Conservation (phyloP, 2,329 filamentous ascomycete genomes). For the Metarhizium anisopliae region DNA sequence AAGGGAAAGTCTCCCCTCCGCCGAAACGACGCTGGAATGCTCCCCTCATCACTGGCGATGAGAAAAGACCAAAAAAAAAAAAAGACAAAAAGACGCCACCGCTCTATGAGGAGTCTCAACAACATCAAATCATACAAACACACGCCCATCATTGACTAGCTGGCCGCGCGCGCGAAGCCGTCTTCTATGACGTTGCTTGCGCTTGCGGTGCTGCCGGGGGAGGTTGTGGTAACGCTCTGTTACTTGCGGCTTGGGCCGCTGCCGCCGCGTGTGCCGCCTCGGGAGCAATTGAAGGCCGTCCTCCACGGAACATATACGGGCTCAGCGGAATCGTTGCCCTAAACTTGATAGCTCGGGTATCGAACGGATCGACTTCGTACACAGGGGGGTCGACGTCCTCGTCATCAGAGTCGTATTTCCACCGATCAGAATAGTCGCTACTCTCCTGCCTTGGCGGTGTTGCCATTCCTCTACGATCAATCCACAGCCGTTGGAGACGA, state of each 20-base stretch:
- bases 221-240: conserved; percentile 8
- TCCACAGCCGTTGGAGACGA: conserved; percentile 75
- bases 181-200: conserved; percentile 17
- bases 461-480: conserved; percentile 68
- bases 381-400: conserved; percentile 71
- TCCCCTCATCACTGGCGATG: neutral
- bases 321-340: conserved; percentile 48
- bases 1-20: neutral
- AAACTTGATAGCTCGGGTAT: conserved; percentile 50
- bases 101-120: conserved; percentile 4
- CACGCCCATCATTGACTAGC: conserved; percentile 1
- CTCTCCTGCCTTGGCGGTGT: conserved; percentile 35
- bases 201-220: conserved; percentile 12
- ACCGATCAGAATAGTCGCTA: conserved; percentile 52
- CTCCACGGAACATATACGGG: conserved; percentile 29
- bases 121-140: conserved; percentile 13
- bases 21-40: neutral
- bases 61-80: neutral
- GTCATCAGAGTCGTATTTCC: conserved; percentile 82
- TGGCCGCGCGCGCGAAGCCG: neutral
- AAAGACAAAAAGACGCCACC: conserved; percentile 1
- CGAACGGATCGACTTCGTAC: conserved; percentile 68
- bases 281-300: conserved; percentile 24
- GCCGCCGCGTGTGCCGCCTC: conserved; percentile 16
- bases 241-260: neutral